Evolutionary conservation across 306 rosid genomes (phyloP).

Genomic region (Vigna unguiculata): DNA sequence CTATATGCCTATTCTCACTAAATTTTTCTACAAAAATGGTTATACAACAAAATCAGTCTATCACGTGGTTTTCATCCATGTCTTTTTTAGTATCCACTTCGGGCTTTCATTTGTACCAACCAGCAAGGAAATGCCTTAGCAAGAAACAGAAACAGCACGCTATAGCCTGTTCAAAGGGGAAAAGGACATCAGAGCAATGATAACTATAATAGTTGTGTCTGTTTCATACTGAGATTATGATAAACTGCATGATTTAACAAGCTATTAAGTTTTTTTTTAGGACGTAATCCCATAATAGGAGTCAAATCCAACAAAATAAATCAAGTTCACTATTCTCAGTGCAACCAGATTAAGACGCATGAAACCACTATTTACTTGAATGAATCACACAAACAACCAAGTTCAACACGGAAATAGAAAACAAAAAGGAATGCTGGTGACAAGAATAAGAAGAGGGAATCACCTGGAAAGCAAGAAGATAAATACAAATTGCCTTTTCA

Average conservation of each 20-base stretch:
- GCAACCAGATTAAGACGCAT: background rate
- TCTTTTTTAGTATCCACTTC: slow-evolving; percentile 16
- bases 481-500: slow-evolving; percentile 79
- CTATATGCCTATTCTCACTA: slow-evolving; percentile 37
- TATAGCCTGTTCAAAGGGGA: slow-evolving; percentile 60
- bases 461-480: slow-evolving; percentile 96
- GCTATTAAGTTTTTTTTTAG: background rate
- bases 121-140: slow-evolving; percentile 86
- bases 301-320: slow-evolving; percentile 9
- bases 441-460: slow-evolving; percentile 13
- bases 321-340: background rate
- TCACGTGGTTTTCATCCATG: slow-evolving; percentile 22
- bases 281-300: background rate
- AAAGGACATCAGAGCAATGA: slow-evolving; percentile 4
- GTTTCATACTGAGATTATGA: background rate
- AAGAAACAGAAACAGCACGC: slow-evolving; percentile 88
- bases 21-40: slow-evolving; percentile 48
- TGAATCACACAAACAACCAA: background rate
- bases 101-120: slow-evolving; percentile 88
- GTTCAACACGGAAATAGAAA: slow-evolving; percentile 23
- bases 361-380: background rate
- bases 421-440: background rate
- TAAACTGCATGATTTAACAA: background rate
- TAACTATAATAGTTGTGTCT: background rate
- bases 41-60: slow-evolving; percentile 43